Evolutionary conservation across 1,284 basidiomycete species (phyloP).

Genomic region (Entoloma clypeatum): DNA sequence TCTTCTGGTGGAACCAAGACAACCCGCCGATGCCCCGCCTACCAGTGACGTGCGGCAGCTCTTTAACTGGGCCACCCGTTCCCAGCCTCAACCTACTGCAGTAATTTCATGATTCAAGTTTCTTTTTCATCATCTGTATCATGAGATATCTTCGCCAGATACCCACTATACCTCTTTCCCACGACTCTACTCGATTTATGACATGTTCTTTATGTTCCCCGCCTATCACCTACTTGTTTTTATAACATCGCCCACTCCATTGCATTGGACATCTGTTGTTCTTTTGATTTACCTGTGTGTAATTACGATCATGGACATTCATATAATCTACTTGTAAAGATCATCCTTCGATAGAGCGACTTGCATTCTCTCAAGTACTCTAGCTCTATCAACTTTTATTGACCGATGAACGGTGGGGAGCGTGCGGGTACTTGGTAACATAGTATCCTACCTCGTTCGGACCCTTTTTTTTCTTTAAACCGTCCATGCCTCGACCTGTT

Average conservation of each 20-base stretch:
- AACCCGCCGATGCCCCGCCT: slow-evolving; percentile 65
- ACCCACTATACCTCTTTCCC: slow-evolving; percentile 19
- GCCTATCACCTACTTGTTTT: too few species aligned
- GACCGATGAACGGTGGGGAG: slow-evolving; percentile 15
- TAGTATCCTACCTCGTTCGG: slow-evolving; percentile 39
- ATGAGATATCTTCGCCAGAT: slow-evolving; percentile 15
- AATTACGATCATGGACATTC: too few species aligned
- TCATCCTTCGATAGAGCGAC: too few species aligned
- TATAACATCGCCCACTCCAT: too few species aligned
- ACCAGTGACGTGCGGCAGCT: slow-evolving; percentile 68
- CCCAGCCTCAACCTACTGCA: slow-evolving; percentile 33
- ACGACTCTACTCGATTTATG: slow-evolving; percentile 9
- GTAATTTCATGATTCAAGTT: slow-evolving; percentile 21
- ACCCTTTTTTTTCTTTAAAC: slow-evolving; percentile 40
- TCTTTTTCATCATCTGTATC: slow-evolving; percentile 14
- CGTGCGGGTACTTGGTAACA: slow-evolving; percentile 47
- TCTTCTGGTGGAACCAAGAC: slow-evolving; percentile 75
- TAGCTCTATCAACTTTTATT: slow-evolving; percentile 22
- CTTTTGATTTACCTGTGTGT: too few species aligned
- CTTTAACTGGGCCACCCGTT: slow-evolving; percentile 71
- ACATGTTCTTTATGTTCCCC: neutral
- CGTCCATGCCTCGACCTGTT: slow-evolving; percentile 31
- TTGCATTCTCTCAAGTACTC: too few species aligned
- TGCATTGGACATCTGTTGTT: too few species aligned
- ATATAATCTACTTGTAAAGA: too few species aligned